Evolutionary conservation across 768 basidiomycete genomes (phyloP), one percentile per base, ranked within the genome.

Genomic region (Trametes punicea): DNA sequence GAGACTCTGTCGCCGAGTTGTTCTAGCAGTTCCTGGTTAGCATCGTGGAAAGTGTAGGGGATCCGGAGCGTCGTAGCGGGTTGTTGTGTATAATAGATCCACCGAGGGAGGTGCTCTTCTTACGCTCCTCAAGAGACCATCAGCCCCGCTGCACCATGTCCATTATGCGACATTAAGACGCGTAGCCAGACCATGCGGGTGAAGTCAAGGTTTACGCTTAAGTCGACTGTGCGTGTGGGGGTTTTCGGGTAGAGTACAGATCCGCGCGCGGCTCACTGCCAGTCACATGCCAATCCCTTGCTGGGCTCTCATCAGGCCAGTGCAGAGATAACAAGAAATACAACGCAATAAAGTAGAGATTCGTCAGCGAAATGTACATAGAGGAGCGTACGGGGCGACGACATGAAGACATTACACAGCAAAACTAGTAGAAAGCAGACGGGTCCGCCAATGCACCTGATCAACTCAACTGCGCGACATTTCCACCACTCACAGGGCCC

Each of bases 401-500:
- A 39, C 25, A 26, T 27, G 42, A 34, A 54, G 29, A 30, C 34
- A 39, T 38, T 30, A 46, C 26, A 54, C 44, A 54, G 45, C 52
- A 44, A 46, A 41, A 27, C n/a, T n/a, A 36, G 34, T 46, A 46
- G 23, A 36, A 46, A 46, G 36, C 26, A 33, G 18, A 20, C 23
- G 16, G 16, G 51, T 53, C 42, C 51, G 36, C 23, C 23, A 18
- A 26, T 16, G 21, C 38, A 26, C 20, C n/a, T 21, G 27, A 21
- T 46, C n/a, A 65, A 45, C 56, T 46, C 50, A 60, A 34, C 46
- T 51, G 51, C 23, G 58, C 63, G 23, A 63, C 49, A 33, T 36
- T 61, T 9, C 80, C 84, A 47, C 85, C 83, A 21, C 66, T 65
- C 31, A 84, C 66, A 1, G 86, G 87, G 1, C 81, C 87, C 31